Evolutionary conservation across 306 rosid genomes (phyloP).

Genomic region (Quercus bicolor): DNA sequence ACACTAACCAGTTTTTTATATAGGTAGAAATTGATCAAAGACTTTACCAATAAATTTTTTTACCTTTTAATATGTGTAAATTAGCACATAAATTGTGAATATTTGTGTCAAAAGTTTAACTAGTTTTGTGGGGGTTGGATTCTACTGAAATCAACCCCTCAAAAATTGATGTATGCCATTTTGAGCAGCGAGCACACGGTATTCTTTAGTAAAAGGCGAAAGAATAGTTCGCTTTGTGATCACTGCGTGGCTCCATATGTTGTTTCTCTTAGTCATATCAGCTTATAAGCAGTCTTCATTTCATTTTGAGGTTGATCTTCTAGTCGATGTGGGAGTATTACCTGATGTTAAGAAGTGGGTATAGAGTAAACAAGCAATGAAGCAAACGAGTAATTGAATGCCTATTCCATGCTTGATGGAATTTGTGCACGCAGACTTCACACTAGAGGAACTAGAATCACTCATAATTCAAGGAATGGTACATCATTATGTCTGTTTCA

Average conservation of each 20-base stretch:
- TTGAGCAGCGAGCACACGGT: neutral
- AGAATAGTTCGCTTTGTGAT: conserved; percentile 19
- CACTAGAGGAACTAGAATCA: no score
- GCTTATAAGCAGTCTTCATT: neutral
- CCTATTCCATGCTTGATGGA: no score
- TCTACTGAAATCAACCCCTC: neutral
- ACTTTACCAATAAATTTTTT: no score
- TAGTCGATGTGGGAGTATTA: neutral
- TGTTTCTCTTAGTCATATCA: neutral
- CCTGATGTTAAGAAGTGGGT: neutral
- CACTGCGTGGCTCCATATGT: neutral
- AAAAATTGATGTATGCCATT: conserved; percentile 8
- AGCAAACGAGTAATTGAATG: no score
- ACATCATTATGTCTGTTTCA: no score
- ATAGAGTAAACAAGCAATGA: no score
- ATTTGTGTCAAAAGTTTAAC: neutral
- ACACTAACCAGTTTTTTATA: no score
- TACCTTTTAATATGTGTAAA: no score
- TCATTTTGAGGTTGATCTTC: neutral
- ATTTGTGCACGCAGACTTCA: no score
- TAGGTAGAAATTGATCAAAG: no score
- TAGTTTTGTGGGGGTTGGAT: neutral
- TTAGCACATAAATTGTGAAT: no score
- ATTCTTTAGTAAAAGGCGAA: conserved; percentile 26
- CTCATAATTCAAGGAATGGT: no score